phyloP scores from a whole-genome alignment of 257 asterid genomes.

The Gardenia jasminoides region DNA sequence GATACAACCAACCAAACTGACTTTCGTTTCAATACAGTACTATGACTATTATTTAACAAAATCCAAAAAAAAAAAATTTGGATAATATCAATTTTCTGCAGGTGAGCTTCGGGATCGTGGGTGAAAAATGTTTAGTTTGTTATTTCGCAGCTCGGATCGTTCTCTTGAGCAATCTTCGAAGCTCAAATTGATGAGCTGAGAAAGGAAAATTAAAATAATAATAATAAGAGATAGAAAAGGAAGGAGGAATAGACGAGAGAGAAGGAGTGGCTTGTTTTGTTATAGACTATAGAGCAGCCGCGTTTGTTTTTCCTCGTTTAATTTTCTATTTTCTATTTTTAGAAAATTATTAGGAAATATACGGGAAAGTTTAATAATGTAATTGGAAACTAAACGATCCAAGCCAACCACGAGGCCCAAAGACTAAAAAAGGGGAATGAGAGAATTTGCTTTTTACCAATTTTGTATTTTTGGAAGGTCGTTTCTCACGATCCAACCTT shows the following conservation, averaged over 20 bases:
- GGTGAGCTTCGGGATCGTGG: slow-evolving; percentile 29
- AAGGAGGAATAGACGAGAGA: slow-evolving; percentile 21
- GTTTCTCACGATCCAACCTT: not conserved
- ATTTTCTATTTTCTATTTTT: slow-evolving; percentile 7
- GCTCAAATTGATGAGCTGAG: slow-evolving; percentile 57
- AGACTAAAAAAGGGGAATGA: too few relatives aligned
- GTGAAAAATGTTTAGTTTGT: slow-evolving; percentile 12
- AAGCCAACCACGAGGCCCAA: not conserved
- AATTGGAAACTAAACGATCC: not conserved
- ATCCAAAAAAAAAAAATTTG: not conserved
- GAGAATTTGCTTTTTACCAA: not conserved
- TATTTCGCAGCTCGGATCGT: slow-evolving; percentile 47
- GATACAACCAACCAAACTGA: slow-evolving; percentile 44
- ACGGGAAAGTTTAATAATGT: not conserved
- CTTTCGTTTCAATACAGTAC: slow-evolving; percentile 17
- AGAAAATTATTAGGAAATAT: not conserved
- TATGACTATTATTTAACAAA: slow-evolving; percentile 6
- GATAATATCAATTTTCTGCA: slow-evolving; percentile 10
- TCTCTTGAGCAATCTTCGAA: slow-evolving; percentile 49
- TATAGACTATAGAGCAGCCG: slow-evolving; percentile 57
- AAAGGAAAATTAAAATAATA: slow-evolving; percentile 22
- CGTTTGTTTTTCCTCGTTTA: slow-evolving; percentile 41
- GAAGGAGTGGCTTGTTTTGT: slow-evolving; percentile 42
- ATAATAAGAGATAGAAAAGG: slow-evolving; percentile 9
- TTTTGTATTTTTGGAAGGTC: not conserved